Percentiles rank a stretch among this genome's conserved stretches.
phyloP scores from a whole-genome alignment of 371 early-diverging fungal genomes.

The Syncephalastrum monosporum region DNA sequence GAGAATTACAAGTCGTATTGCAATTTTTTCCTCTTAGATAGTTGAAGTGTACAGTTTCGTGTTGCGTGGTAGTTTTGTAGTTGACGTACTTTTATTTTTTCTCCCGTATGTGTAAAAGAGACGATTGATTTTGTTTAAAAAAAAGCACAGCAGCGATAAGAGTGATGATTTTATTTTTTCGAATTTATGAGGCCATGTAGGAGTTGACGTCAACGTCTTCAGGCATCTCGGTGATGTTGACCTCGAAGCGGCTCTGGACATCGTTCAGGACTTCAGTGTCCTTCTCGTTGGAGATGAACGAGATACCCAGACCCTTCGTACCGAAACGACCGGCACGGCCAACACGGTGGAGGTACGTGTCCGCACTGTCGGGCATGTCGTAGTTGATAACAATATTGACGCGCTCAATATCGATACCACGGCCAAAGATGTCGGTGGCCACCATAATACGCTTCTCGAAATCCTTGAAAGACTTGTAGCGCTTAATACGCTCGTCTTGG shows the following conservation, averaged over 20 bases:
- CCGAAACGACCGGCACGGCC: conserved; percentile 99
- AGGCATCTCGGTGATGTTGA: conserved; percentile 88
- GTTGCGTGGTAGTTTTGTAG: conserved; percentile 5
- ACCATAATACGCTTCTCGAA: conserved; percentile 95
- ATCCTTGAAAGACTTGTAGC: conserved; percentile 96
- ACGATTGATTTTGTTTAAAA: too few species aligned
- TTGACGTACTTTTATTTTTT: conserved; percentile 4
- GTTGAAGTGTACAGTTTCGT: conserved; percentile 3
- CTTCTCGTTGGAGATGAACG: conserved; percentile 91
- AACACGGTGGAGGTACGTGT: conserved; percentile 96
- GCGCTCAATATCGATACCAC: conserved; percentile 99
- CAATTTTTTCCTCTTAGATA: conserved; percentile 5
- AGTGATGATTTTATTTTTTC: too few species aligned
- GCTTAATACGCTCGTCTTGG: conserved; percentile 89
- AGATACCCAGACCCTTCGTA: conserved; percentile 97
- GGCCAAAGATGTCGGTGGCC: conserved; percentile 97
- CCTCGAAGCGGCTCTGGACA: conserved; percentile 96
- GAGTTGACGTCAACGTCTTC: conserved; percentile 82
- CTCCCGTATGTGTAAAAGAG: not conserved
- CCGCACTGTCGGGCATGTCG: conserved; percentile 95
- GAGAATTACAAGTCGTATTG: not conserved
- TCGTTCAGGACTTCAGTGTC: conserved; percentile 83
- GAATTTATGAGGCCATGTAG: conserved; percentile 46
- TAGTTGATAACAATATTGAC: conserved; percentile 99
- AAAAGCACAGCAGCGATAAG: too few species aligned